These are phyloP conservation scores for Puya raimondii DNA, from an alignment of 176 grass and related monocot species.

Conservation along the genomic window DNA sequence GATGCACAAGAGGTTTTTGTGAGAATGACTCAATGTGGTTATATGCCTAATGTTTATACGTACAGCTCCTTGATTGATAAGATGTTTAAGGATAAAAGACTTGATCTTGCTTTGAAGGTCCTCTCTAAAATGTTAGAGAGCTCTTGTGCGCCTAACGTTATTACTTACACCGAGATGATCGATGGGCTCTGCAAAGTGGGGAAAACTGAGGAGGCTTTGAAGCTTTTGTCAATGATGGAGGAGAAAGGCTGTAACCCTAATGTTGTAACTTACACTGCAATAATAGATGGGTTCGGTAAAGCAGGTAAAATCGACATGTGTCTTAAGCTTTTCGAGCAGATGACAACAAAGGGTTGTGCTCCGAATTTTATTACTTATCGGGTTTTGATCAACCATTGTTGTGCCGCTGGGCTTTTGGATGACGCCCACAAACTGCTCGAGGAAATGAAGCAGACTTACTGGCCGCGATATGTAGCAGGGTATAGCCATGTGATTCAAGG, in stretches of 20 bases:
- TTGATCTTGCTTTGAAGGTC: slow-evolving; percentile 93
- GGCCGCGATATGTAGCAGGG: slow-evolving; percentile 65
- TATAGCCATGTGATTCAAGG: slow-evolving; percentile 49
- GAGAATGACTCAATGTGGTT: slow-evolving; percentile 68
- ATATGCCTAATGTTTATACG: slow-evolving; percentile 74
- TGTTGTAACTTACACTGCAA: slow-evolving; percentile 86
- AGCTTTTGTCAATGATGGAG: slow-evolving; percentile 70
- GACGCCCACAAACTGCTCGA: slow-evolving; percentile 49
- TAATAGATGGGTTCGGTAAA: slow-evolving; percentile 92
- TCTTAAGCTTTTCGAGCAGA: slow-evolving; percentile 77
- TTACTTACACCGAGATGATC: slow-evolving; percentile 96
- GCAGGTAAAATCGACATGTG: slow-evolving; percentile 48
- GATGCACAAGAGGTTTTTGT: slow-evolving; percentile 82
- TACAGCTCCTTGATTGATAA: slow-evolving; percentile 87
- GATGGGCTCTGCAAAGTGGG: slow-evolving; percentile 80
- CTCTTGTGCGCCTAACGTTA: slow-evolving; percentile 79
- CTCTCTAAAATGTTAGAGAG: slow-evolving; percentile 82
- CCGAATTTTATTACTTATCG: slow-evolving; percentile 89
- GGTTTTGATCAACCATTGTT: slow-evolving; percentile 85
- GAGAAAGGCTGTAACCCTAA: slow-evolving; percentile 82
- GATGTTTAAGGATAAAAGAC: slow-evolving; percentile 83
- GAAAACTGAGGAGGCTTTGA: slow-evolving; percentile 70
- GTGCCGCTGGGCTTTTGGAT: slow-evolving; percentile 74
- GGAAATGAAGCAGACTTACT: slow-evolving; percentile 98
- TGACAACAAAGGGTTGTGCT: slow-evolving; percentile 61